Percentiles rank a stretch among this genome's conserved stretches.
phyloP scores from a whole-genome alignment of 2,329 filamentous ascomycete genomes.

The Neonectria hederae region DNA sequence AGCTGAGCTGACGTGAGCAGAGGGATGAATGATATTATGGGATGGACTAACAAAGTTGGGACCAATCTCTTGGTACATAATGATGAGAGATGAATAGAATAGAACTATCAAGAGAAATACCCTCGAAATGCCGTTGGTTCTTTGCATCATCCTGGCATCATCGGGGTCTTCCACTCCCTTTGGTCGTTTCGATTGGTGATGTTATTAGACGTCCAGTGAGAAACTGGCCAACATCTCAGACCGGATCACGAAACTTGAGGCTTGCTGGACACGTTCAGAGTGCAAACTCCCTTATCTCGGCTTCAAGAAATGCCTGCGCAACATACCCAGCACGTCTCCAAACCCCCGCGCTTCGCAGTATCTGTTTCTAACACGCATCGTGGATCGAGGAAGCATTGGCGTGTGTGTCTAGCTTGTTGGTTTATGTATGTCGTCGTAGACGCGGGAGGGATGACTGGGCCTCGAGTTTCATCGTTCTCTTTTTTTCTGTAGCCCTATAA shows the following conservation, averaged over 20 bases:
- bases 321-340: too few species aligned
- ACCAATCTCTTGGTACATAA: background rate
- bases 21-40: background rate
- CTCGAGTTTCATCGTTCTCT: background rate
- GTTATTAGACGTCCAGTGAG: too few species aligned
- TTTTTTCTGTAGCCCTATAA: background rate
- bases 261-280: background rate
- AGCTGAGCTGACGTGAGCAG: background rate
- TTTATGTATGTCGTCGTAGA: slow-evolving; percentile 3
- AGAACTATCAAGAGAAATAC: background rate
- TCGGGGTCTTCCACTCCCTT: background rate
- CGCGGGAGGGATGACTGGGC: background rate
- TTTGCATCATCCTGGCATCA: background rate
- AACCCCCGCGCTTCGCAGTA: too few species aligned
- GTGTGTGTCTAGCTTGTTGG: background rate
- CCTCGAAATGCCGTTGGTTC: background rate
- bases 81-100: slow-evolving; percentile 2
- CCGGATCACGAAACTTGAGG: background rate
- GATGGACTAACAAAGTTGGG: background rate
- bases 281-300: background rate
- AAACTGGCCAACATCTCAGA: background rate
- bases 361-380: too few species aligned
- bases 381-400: background rate
- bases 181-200: background rate
- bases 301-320: background rate